phyloP scores from a whole-genome alignment of 306 rosid species.

The Pterocarpus santalinus region DNA sequence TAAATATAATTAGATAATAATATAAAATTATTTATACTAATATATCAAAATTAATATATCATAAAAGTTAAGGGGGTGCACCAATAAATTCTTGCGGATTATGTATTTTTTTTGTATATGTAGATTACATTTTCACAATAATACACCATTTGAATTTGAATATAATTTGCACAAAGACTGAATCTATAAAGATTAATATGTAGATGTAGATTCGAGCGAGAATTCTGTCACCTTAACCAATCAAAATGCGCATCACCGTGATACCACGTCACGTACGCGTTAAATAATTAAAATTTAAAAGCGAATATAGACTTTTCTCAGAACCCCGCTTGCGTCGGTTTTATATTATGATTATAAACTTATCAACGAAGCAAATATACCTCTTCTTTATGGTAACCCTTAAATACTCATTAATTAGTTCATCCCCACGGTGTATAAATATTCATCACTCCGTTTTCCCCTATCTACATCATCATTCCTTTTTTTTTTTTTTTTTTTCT shows the following conservation, averaged over 20 bases:
- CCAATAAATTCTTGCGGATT: no score
- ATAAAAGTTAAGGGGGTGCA: no score
- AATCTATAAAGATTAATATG: no score
- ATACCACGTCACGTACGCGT: background rate
- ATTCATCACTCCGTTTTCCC: background rate
- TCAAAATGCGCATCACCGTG: conserved; percentile 1
- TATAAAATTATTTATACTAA: no score
- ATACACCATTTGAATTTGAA: background rate
- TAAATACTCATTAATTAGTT: background rate
- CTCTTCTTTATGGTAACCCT: background rate
- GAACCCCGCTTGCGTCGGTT: background rate
- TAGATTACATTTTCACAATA: background rate
- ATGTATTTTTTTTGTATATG: no score
- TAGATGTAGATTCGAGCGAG: background rate
- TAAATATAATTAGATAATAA: no score
- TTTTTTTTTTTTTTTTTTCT: background rate
- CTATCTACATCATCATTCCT: background rate
- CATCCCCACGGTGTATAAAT: background rate
- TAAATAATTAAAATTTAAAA: background rate
- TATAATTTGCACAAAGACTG: no score
- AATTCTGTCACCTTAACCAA: conserved; percentile 5
- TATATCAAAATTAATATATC: no score
- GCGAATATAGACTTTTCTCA: background rate
- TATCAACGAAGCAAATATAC: background rate
- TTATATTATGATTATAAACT: background rate